Percentiles rank a stretch among this genome's conserved stretches.
These are phyloP conservation scores for Deakozyma indianensis DNA, from an alignment of 805 yeast genomes.

Conservation along the genomic window DNA sequence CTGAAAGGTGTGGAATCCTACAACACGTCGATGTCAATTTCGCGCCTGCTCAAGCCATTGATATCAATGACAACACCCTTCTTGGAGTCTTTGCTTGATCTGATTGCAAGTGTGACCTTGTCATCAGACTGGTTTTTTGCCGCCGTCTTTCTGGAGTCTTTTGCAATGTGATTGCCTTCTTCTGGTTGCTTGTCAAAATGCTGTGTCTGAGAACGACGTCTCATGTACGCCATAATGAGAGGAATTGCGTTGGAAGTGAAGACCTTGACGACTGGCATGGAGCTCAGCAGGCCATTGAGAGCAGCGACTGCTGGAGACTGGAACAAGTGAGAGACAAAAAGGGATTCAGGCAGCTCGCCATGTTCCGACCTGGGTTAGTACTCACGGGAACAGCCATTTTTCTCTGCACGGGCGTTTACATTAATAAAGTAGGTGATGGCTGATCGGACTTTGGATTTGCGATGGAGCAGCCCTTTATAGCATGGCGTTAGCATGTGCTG, in stretches of 20 bases:
- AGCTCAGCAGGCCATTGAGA: constrained; percentile 40
- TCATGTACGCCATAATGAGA: constrained; percentile 12
- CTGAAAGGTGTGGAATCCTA: too few relatives aligned
- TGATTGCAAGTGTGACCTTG: background rate
- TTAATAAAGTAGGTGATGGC: too few relatives aligned
- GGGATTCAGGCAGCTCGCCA: background rate
- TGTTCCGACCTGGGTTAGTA: background rate
- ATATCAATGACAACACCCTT: background rate
- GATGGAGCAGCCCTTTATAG: too few relatives aligned
- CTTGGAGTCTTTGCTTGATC: background rate
- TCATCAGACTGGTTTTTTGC: background rate
- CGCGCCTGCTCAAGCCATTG: background rate
- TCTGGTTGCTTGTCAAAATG: background rate
- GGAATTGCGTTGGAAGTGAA: constrained; percentile 52
- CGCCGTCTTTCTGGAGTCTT: background rate
- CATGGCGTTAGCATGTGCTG: too few relatives aligned
- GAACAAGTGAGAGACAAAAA: constrained; percentile 35
- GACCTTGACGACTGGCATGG: constrained; percentile 42
- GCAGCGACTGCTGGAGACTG: constrained; percentile 44
- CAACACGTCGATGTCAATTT: background rate
- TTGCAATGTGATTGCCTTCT: background rate
- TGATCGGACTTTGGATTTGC: too few relatives aligned
- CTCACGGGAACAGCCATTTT: too few relatives aligned
- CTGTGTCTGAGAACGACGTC: background rate
- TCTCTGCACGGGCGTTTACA: too few relatives aligned